Evolutionary conservation across 2,329 filamentous ascomycete species (phyloP).

Genomic region (Nigrospora sphaerica): DNA sequence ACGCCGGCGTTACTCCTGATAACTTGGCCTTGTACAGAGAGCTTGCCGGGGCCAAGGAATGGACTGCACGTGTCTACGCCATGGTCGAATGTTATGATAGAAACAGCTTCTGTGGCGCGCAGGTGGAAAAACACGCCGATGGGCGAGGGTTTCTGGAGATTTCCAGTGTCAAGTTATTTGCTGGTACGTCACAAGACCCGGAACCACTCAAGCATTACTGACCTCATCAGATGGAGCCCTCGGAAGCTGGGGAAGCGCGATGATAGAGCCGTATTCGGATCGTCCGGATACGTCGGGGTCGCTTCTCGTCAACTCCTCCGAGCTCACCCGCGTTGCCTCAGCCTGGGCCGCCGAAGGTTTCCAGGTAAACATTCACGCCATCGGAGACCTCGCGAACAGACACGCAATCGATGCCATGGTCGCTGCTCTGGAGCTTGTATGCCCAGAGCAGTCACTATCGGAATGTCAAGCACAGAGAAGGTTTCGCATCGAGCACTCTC

Average conservation of each 20-base stretch:
- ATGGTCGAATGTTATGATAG: slow-evolving; percentile 61
- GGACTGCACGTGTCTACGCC: slow-evolving; percentile 57
- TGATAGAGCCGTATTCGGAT: slow-evolving; percentile 65
- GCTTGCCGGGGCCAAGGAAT: slow-evolving; percentile 42
- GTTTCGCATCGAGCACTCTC: slow-evolving; percentile 64
- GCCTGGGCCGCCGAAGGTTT: slow-evolving; percentile 55
- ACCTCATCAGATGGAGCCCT: slow-evolving; percentile 53
- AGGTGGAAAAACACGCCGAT: slow-evolving; percentile 34
- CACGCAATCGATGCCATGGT: slow-evolving; percentile 57
- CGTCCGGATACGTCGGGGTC: slow-evolving; percentile 54
- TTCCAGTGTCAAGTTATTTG: slow-evolving; percentile 63
- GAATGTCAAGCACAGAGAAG: slow-evolving; percentile 47
- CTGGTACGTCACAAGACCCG: slow-evolving; percentile 33
- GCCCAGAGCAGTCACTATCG: slow-evolving; percentile 33
- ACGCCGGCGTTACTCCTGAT: slow-evolving; percentile 53
- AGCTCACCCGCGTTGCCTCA: slow-evolving; percentile 43
- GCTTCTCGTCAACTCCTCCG: slow-evolving; percentile 57
- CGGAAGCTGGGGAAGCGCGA: slow-evolving; percentile 64
- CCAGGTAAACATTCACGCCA: slow-evolving; percentile 68
- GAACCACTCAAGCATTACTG: slow-evolving; percentile 2
- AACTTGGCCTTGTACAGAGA: slow-evolving; percentile 48
- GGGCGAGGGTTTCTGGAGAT: slow-evolving; percentile 46
- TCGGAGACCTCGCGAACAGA: slow-evolving; percentile 63
- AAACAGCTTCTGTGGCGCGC: slow-evolving; percentile 55
- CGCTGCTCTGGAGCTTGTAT: slow-evolving; percentile 45